These are phyloP conservation scores for Lentinula guzmanii DNA, from an alignment of 768 basidiomycete species.

Conservation along the genomic window DNA sequence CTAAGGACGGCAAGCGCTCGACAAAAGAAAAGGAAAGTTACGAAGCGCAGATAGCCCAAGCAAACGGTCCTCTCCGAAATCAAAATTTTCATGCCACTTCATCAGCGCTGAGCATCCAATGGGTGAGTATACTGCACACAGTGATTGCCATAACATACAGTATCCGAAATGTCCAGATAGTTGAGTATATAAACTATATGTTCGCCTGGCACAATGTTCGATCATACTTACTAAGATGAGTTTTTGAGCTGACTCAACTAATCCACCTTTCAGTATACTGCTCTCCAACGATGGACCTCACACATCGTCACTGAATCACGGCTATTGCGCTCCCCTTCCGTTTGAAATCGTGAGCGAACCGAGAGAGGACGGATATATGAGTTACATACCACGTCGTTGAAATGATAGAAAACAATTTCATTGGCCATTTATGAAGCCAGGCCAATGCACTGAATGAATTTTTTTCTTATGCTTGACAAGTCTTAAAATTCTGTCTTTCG, in stretches of 20 bases:
- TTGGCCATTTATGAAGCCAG: neutral
- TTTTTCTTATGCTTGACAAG: no score
- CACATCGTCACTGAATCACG: neutral
- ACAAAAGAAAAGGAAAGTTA: neutral
- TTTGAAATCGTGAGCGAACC: neutral
- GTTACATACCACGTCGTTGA: neutral
- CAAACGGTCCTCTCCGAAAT: neutral
- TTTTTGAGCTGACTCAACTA: neutral
- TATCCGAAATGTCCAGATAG: neutral
- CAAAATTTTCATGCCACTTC: neutral
- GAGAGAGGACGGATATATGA: neutral
- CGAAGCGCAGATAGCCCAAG: neutral
- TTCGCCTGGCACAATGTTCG: neutral
- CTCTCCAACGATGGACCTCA: neutral
- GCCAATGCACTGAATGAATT: no score
- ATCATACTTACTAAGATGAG: neutral
- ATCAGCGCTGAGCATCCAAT: neutral
- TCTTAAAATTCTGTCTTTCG: no score
- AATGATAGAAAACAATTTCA: neutral
- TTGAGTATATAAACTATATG: neutral
- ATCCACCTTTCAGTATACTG: neutral
- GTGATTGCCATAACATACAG: neutral
- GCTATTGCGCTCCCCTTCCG: neutral
- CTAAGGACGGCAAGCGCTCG: neutral
- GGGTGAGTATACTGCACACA: neutral